Base-by-base conservation (phyloP, 225 moss, liverwort and hornwort genomes). In the Sphagnum tenellum region DNA sequence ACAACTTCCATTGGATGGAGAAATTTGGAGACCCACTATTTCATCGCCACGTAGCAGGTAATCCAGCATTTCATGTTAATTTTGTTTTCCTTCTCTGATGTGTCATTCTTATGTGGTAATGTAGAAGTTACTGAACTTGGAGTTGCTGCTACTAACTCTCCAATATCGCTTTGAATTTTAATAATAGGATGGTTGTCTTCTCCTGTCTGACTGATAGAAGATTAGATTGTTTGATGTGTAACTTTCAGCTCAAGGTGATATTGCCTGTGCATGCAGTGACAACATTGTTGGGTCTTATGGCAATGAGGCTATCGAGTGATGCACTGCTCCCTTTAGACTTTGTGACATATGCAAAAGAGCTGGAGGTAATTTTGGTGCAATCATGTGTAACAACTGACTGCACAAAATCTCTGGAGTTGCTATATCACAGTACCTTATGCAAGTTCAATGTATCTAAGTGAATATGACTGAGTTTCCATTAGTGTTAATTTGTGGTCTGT, bases 11-110 rank as follows among this genome's bases (percentile, higher is more conserved):
- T 53, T 95, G 94, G 94, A 92, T 95, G 94, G 69, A 69, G 63
- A 89, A 92, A 47, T 95, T 89, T 54, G 88, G 91, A 12, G 94
- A 95, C 71, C 91, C 91, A 6, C 44, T 81, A 66, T 95, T 91
- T 67, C 89, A 66, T 59, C 94, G 94, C 57, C 89, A 91, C 75
- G 94, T 86, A 44, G 88, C 94, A 56, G 59, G 94, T 95, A 84
- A 29, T 75, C 45, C 57, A 3, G 45, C 4, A 47, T 7, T 60
- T 44, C 53, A 9, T 57, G 47, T 46, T 63, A 63, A 65, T 13
- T 67, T 57, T 49, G 29, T 29, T 7, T 57, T 4, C 8, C n/a
- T 13, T 50, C 14, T 4, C 9, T 51, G 51, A 29, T 29, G 29
- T 29, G 29, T 29, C 29, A 29, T 29, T 29, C 29, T 29, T 29